These are phyloP conservation scores for Patellaria atrata DNA, from an alignment of 495 filamentous ascomycete species.

Conservation along the genomic window DNA sequence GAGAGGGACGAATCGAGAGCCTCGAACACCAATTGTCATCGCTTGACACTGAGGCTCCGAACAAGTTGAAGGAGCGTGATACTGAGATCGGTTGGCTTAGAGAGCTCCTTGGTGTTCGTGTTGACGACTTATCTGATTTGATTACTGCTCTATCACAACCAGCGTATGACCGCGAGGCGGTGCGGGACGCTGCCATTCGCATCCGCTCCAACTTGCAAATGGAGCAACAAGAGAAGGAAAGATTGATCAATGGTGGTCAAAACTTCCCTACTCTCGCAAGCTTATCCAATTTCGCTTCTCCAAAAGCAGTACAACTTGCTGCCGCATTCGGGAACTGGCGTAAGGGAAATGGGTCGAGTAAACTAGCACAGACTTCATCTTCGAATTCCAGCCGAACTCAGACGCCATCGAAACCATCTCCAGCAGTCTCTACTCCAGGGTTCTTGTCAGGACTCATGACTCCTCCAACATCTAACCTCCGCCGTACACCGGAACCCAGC, in stretches of 20 bases:
- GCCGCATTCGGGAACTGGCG: slow-evolving; percentile 80
- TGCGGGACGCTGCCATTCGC: slow-evolving; percentile 82
- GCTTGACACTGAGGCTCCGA: slow-evolving; percentile 56
- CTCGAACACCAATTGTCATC: slow-evolving; percentile 57
- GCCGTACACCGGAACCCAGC: slow-evolving; percentile 34
- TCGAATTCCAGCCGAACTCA: slow-evolving; percentile 22
- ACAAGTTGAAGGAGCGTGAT: slow-evolving; percentile 73
- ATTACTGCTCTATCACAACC: slow-evolving; percentile 63
- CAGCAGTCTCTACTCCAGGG: slow-evolving; percentile 15
- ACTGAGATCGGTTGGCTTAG: slow-evolving; percentile 93
- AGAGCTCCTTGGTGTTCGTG: slow-evolving; percentile 77
- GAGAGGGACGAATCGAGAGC: slow-evolving; percentile 73
- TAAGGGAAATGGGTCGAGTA: slow-evolving; percentile 35
- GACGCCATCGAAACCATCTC: slow-evolving; percentile 21
- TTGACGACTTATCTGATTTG: slow-evolving; percentile 85
- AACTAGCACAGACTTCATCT: slow-evolving; percentile 25
- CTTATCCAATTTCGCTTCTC: slow-evolving; percentile 52
- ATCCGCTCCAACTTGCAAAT: slow-evolving; percentile 91
- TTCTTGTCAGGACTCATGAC: slow-evolving; percentile 70
- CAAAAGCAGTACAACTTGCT: slow-evolving; percentile 67
- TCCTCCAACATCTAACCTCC: slow-evolving; percentile 55
- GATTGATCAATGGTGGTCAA: slow-evolving; percentile 38
- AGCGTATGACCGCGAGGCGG: slow-evolving; percentile 54
- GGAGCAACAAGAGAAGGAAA: slow-evolving; percentile 87
- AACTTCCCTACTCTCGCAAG: slow-evolving; percentile 38